These are phyloP conservation scores for Macrotyloma uniflorum DNA, from an alignment of 306 rosid genomes.

Conservation along the genomic window DNA sequence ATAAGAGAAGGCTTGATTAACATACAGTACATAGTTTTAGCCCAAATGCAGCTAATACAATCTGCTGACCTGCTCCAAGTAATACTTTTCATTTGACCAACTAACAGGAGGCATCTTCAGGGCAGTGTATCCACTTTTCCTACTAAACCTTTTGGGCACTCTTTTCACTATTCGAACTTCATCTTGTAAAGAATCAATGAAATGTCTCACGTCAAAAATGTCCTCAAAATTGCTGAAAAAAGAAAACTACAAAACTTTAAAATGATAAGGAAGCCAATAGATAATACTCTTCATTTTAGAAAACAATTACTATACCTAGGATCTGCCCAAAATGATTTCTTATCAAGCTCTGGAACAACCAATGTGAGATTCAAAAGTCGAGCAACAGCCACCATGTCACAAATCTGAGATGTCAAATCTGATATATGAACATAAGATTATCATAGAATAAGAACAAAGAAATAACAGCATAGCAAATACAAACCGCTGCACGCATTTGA, in stretches of 20 bases:
- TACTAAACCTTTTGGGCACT: slow-evolving; percentile 68
- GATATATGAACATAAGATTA: slow-evolving; percentile 33
- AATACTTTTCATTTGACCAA: slow-evolving; percentile 84
- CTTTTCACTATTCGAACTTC: slow-evolving; percentile 84
- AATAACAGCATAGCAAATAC: slow-evolving; percentile 40
- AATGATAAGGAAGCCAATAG: slow-evolving; percentile 23
- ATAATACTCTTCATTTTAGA: slow-evolving; percentile 16
- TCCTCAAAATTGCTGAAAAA: slow-evolving; percentile 78
- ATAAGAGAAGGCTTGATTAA: neutral
- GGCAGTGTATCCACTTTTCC: slow-evolving; percentile 56
- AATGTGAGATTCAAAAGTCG: slow-evolving; percentile 82
- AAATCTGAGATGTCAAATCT: slow-evolving; percentile 62
- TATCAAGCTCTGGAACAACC: slow-evolving; percentile 93
- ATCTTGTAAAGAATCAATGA: slow-evolving; percentile 76
- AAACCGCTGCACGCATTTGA: slow-evolving; percentile 97
- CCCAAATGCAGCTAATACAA: slow-evolving; percentile 1
- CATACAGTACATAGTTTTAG: neutral
- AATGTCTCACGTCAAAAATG: slow-evolving; percentile 82
- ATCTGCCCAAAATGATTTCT: slow-evolving; percentile 91
- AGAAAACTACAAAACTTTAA: slow-evolving; percentile 32
- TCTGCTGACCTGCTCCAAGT: slow-evolving; percentile 72
- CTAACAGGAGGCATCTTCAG: slow-evolving; percentile 84
- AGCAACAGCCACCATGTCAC: slow-evolving; percentile 93
- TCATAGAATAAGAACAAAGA: slow-evolving; percentile 6
- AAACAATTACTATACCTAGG: slow-evolving; percentile 60